Conservation (phyloP, 2,329 filamentous ascomycete genomes). For the Fusarium staphyleae region DNA sequence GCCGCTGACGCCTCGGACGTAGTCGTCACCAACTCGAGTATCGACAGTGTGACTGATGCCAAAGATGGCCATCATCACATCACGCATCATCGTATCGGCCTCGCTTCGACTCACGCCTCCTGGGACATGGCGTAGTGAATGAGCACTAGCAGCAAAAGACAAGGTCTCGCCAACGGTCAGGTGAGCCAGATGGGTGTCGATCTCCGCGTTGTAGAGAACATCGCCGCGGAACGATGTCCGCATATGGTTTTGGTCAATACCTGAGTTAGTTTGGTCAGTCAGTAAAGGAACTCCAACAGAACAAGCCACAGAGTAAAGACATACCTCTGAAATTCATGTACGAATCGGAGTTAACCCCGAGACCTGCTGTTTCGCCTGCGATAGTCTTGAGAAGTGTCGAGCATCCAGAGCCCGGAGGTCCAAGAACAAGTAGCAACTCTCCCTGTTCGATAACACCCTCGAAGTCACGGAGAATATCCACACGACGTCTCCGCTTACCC, state of each 20-base stretch:
- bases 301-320: accelerated
- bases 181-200: conserved; percentile 69
- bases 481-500: conserved; percentile 8
- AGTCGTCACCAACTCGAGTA: conserved; percentile 75
- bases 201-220: conserved; percentile 70
- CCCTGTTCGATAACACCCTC: conserved; percentile 43
- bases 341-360: conserved; percentile 33
- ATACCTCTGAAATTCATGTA: conserved; percentile 62
- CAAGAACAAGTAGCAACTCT: conserved; percentile 50
- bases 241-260: conserved; percentile 46
- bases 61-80: conserved; percentile 76
- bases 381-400: conserved; percentile 66
- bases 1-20: conserved; percentile 74
- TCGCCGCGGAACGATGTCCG: conserved; percentile 58
- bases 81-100: conserved; percentile 43
- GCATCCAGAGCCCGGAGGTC: conserved; percentile 62
- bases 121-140: conserved; percentile 64
- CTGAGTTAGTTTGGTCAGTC: conserved; percentile 6
- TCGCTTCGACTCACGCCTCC: conserved; percentile 19
- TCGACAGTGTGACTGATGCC: conserved; percentile 76
- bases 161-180: conserved; percentile 72
- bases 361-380: conserved; percentile 57
- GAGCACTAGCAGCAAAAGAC: conserved; percentile 67
- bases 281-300: neutral
- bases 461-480: conserved; percentile 41